These are phyloP conservation scores for Leishmania arabica DNA, from an alignment of 208 protist genomes.

Conservation along the genomic window DNA sequence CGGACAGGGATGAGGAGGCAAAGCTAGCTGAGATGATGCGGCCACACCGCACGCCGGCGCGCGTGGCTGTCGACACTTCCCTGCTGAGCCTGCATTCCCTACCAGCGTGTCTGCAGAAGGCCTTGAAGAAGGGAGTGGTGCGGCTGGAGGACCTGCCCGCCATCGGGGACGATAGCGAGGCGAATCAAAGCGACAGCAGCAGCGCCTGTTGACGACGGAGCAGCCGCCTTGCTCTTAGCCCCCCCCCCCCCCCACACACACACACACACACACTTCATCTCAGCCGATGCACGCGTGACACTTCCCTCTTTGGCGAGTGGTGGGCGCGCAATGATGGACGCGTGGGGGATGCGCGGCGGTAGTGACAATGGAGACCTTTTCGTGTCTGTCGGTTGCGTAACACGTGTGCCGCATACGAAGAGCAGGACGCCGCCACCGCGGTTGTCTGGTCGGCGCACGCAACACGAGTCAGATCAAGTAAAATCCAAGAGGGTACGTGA, in stretches of 20 bases:
- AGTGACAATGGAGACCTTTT: background rate
- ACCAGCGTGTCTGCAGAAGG: conserved; percentile 22
- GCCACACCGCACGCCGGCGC: background rate
- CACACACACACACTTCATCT: background rate
- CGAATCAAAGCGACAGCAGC: background rate
- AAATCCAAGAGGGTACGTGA: background rate
- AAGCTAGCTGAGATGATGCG: conserved; percentile 1
- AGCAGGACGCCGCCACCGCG: background rate
- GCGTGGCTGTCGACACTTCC: conserved; percentile 11
- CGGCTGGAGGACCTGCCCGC: conserved; percentile 28
- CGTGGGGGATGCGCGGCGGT: background rate
- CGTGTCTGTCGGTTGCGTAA: background rate
- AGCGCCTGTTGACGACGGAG: background rate
- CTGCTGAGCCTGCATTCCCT: conserved; percentile 26
- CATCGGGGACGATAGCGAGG: conserved; percentile 5
- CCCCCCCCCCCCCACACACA: background rate
- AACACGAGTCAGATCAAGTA: background rate
- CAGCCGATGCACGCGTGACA: background rate
- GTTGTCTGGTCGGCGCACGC: background rate
- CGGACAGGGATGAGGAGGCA: conserved; percentile 9
- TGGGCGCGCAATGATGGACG: background rate
- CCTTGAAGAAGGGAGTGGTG: conserved; percentile 25
- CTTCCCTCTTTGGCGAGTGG: background rate
- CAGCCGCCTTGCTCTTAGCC: background rate
- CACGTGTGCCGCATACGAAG: background rate